These are phyloP conservation scores for Aspergillus incahuasiensis DNA, from an alignment of 495 filamentous ascomycete genomes.

Conservation along the genomic window DNA sequence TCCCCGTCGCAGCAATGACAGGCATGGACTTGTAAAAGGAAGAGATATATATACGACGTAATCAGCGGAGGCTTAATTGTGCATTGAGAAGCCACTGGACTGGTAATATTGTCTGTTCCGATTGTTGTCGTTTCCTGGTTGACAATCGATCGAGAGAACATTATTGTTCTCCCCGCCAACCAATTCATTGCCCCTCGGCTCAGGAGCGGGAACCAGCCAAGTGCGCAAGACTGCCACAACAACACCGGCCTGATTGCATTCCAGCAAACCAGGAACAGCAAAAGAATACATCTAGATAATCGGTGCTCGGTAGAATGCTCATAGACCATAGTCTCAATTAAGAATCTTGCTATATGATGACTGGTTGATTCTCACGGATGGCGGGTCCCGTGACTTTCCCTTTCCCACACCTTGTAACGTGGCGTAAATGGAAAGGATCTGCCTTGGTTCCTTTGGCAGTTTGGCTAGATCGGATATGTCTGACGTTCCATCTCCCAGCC, in stretches of 20 bases:
- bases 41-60: slow-evolving; percentile 7
- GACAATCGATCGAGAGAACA: slow-evolving; percentile 7
- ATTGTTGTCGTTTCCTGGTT: neutral
- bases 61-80: neutral
- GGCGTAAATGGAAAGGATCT: slow-evolving; percentile 12
- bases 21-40: slow-evolving; percentile 27
- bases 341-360: neutral
- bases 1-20: slow-evolving; percentile 27
- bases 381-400: slow-evolving; percentile 8
- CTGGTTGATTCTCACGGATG: neutral
- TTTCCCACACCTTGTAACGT: neutral
- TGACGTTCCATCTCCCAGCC: neutral
- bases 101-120: slow-evolving; percentile 6
- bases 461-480: neutral
- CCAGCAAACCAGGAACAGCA: neutral
- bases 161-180: slow-evolving; percentile 18
- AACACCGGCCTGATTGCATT: neutral
- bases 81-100: neutral
- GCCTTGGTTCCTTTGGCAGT: neutral
- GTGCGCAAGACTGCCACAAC: slow-evolving; percentile 8
- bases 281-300: neutral
- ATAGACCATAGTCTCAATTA: neutral
- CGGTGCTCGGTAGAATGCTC: neutral
- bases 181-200: slow-evolving; percentile 6
- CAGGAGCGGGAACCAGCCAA: slow-evolving; percentile 13